phyloP scores from a whole-genome alignment of 163 green algal genomes.

The Chlorella variabilis region DNA sequence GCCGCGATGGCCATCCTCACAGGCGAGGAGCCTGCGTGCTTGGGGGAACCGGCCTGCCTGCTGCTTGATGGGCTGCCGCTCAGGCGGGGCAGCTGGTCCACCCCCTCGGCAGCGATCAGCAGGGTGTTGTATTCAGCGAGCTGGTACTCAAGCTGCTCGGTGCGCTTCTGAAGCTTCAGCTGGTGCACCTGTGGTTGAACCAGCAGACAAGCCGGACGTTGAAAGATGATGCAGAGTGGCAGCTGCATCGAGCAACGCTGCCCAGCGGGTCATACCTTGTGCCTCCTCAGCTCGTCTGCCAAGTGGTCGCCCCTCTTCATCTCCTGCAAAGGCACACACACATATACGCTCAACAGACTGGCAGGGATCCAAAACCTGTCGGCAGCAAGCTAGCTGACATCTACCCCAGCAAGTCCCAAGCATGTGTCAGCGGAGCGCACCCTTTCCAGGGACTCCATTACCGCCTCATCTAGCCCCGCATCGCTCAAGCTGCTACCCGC shows the following conservation, averaged over 20 bases:
- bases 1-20: neutral
- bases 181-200: slow-evolving; percentile 11
- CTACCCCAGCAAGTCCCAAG: too few species aligned
- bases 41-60: neutral
- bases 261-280: too few species aligned
- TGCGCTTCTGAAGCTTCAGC: slow-evolving; percentile 12
- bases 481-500: neutral
- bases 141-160: slow-evolving; percentile 27
- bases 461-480: neutral
- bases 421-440: neutral
- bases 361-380: too few species aligned
- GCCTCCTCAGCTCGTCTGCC: slow-evolving; percentile 3
- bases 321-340: neutral
- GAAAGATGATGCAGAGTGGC: neutral
- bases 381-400: too few species aligned
- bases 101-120: neutral
- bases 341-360: too few species aligned
- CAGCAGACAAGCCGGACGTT: too few species aligned
- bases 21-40: neutral
- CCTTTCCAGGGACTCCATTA: slow-evolving; percentile 7
- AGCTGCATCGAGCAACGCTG: neutral
- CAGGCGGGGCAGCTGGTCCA: neutral
- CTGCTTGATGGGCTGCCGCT: neutral
- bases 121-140: slow-evolving; percentile 19
- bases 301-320: neutral